phyloP scores from a whole-genome alignment of 257 asterid species.

The Lithospermum erythrorhizon region DNA sequence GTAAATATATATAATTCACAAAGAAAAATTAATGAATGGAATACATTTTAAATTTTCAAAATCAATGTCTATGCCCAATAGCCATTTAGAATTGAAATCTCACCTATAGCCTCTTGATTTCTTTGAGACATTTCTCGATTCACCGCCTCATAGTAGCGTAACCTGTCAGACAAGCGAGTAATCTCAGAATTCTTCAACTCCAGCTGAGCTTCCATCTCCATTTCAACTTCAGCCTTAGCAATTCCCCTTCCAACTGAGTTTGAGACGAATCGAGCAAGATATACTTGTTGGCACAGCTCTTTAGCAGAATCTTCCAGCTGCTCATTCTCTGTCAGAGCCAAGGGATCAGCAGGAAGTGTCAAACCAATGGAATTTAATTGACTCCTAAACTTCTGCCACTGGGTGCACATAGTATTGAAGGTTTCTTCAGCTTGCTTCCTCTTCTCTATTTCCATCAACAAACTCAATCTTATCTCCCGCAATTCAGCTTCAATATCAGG shows the following conservation, averaged over 20 bases:
- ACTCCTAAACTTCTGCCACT: conserved; percentile 54
- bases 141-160: conserved; percentile 84
- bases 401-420: conserved; percentile 36
- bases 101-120: conserved; percentile 90
- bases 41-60: too few relatives aligned
- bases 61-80: neutral
- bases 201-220: conserved; percentile 75
- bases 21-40: neutral
- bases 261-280: conserved; percentile 58
- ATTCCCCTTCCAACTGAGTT: conserved; percentile 73
- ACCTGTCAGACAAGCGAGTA: conserved; percentile 74
- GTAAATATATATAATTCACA: too few relatives aligned
- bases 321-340: conserved; percentile 34
- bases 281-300: conserved; percentile 52
- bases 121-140: conserved; percentile 96
- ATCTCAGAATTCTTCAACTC: conserved; percentile 69
- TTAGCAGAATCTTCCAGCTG: conserved; percentile 40
- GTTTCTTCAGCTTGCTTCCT: conserved; percentile 80
- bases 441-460: conserved; percentile 77
- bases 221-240: conserved; percentile 83
- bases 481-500: conserved; percentile 63
- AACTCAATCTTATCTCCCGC: conserved; percentile 53
- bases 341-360: conserved; percentile 47
- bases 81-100: conserved; percentile 17
- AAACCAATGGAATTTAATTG: conserved; percentile 56